Evolutionary conservation across 2,329 filamentous ascomycete genomes (phyloP).

Genomic region (Gnomoniopsis smithogilvyi): DNA sequence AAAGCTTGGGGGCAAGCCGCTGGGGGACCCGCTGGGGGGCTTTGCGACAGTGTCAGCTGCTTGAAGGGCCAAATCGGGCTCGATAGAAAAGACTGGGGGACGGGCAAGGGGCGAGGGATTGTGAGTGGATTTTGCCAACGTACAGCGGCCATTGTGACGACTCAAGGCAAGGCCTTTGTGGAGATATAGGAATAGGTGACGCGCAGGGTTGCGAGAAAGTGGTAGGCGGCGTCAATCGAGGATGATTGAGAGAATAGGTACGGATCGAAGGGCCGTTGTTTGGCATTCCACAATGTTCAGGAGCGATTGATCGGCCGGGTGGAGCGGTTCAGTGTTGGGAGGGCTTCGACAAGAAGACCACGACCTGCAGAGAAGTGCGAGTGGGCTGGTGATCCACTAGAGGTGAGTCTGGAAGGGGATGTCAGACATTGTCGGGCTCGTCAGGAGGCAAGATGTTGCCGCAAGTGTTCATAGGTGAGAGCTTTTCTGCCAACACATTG

Average conservation of each 20-base stretch:
- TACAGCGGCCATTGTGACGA: conserved; percentile 36
- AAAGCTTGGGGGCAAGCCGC: neutral
- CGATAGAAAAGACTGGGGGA: neutral
- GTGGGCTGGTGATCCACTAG: conserved; percentile 8
- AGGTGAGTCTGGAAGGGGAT: conserved; percentile 3
- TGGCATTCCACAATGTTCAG: conserved; percentile 13
- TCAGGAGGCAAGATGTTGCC: conserved; percentile 4
- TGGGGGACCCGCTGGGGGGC: conserved; percentile 10
- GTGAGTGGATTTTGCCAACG: conserved; percentile 20
- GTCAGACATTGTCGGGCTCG: conserved; percentile 16
- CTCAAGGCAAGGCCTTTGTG: neutral
- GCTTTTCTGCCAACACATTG: conserved; percentile 1
- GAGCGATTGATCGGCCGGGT: neutral
- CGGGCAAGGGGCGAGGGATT: neutral
- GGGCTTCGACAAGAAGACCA: neutral
- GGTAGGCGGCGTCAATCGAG: conserved; percentile 6
- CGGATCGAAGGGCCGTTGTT: neutral
- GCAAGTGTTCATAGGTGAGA: conserved; percentile 9
- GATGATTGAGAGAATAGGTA: neutral
- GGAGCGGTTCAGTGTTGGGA: neutral
- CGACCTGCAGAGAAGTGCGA: neutral
- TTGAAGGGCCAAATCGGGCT: neutral
- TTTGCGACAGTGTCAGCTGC: conserved; percentile 11
- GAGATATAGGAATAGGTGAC: conserved; percentile 8
- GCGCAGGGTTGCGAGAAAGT: neutral